These are phyloP conservation scores for Ophiorrhiza pumila DNA, from an alignment of 257 asterid genomes.

Conservation along the genomic window DNA sequence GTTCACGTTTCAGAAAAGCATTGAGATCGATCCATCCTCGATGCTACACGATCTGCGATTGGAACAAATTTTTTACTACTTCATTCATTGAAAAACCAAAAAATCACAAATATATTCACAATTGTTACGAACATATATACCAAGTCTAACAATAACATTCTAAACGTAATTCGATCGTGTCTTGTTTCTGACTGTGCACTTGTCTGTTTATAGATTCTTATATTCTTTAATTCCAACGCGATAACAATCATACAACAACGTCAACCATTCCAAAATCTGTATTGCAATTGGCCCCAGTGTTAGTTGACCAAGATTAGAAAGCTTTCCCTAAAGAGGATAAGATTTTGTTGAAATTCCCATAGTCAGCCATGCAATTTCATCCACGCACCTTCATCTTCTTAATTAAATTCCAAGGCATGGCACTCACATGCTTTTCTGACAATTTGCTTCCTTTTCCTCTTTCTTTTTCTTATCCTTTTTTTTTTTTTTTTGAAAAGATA, in stretches of 20 bases:
- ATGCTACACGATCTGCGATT: too few species aligned
- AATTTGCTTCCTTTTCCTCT: background rate
- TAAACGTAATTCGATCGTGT: too few species aligned
- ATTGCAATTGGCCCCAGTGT: background rate
- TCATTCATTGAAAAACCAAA: too few species aligned
- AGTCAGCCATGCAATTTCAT: slow-evolving; percentile 1
- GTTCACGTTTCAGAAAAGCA: too few species aligned
- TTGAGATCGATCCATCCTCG: too few species aligned
- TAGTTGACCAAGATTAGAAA: background rate
- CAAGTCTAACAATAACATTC: too few species aligned
- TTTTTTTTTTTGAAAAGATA: background rate
- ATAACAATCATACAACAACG: background rate
- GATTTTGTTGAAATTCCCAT: slow-evolving; percentile 4
- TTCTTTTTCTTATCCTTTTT: background rate
- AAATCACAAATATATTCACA: too few species aligned
- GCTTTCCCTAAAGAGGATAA: background rate
- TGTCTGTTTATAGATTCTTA: background rate
- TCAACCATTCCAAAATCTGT: background rate
- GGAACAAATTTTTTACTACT: too few species aligned
- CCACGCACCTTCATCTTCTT: background rate
- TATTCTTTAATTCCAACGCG: background rate
- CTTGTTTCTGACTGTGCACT: background rate
- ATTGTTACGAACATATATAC: too few species aligned
- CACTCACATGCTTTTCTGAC: slow-evolving; percentile 1
- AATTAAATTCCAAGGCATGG: background rate